These are phyloP conservation scores for Phytophthora boehmeriae DNA, from an alignment of 352 stramenopile species.

Conservation along the genomic window DNA sequence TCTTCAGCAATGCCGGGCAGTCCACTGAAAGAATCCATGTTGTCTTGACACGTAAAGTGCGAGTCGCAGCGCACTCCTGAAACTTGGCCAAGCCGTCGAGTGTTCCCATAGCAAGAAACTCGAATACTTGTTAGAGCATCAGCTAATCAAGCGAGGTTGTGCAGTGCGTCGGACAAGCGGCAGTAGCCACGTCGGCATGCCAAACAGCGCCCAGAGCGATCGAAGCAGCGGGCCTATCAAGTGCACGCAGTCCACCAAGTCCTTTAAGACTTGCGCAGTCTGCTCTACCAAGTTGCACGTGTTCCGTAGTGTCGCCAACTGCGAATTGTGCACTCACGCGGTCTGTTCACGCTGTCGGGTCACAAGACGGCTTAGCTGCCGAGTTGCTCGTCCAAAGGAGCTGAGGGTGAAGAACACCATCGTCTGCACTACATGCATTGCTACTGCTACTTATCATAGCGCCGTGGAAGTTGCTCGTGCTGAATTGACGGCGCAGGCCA, in stretches of 20 bases:
- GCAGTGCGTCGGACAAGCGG: slow-evolving; percentile 16
- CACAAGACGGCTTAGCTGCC: slow-evolving; percentile 48
- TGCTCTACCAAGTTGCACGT: slow-evolving; percentile 29
- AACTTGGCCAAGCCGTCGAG: slow-evolving; percentile 42
- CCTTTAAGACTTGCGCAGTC: slow-evolving; percentile 25
- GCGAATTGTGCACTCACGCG: slow-evolving; percentile 40
- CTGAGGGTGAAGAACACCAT: slow-evolving; percentile 50
- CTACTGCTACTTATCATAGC: slow-evolving; percentile 39
- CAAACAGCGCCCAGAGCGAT: slow-evolving; percentile 4
- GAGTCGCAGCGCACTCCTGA: slow-evolving; percentile 45
- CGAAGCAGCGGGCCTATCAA: slow-evolving; percentile 12
- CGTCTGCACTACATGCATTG: slow-evolving; percentile 55
- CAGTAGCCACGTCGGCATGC: slow-evolving; percentile 20
- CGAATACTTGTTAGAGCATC: slow-evolving; percentile 46
- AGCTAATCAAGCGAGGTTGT: slow-evolving; percentile 26
- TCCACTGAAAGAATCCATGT: slow-evolving; percentile 28
- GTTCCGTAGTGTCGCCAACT: slow-evolving; percentile 37
- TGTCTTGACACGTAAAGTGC: slow-evolving; percentile 11
- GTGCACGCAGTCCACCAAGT: slow-evolving; percentile 1
- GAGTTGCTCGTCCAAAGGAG: slow-evolving; percentile 37
- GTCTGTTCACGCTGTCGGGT: slow-evolving; percentile 49
- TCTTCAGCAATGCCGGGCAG: slow-evolving; percentile 17
- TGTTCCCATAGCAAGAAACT: slow-evolving; percentile 73
- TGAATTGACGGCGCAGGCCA: slow-evolving; percentile 31
- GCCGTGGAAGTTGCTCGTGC: slow-evolving; percentile 44